Conservation (phyloP, 2,329 filamentous ascomycete species). For the Colletotrichum theobromicola region DNA sequence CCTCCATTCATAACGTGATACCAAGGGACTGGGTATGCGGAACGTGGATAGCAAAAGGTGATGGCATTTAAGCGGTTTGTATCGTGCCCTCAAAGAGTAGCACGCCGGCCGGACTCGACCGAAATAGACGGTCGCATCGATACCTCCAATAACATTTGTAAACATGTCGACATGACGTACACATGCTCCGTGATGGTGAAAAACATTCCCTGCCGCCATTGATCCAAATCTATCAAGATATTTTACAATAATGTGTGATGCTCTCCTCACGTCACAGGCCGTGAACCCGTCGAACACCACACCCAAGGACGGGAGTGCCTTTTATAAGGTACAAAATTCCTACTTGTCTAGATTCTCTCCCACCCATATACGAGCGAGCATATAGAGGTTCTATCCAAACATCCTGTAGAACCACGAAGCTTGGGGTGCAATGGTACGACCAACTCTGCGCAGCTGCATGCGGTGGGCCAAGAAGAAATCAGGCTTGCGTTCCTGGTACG, state of each 20-base stretch:
- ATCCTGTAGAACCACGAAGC: background rate
- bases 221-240: background rate
- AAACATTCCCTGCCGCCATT: background rate
- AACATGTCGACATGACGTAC: background rate
- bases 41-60: background rate
- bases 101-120: background rate
- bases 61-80: background rate
- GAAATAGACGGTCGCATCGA: slow-evolving; percentile 7
- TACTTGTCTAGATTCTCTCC: background rate
- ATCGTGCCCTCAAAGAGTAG: background rate
- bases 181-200: background rate
- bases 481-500: slow-evolving; percentile 22
- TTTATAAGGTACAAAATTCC: background rate
- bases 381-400: background rate
- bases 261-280: background rate
- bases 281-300: background rate
- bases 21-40: background rate
- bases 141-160: slow-evolving; percentile 2
- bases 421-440: slow-evolving; percentile 4
- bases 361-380: background rate
- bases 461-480: background rate
- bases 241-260: background rate
- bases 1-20: background rate
- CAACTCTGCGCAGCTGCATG: background rate
- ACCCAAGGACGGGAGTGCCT: background rate